Conservation (phyloP, 805 yeast species). For the Spathaspora passalidarum region DNA sequence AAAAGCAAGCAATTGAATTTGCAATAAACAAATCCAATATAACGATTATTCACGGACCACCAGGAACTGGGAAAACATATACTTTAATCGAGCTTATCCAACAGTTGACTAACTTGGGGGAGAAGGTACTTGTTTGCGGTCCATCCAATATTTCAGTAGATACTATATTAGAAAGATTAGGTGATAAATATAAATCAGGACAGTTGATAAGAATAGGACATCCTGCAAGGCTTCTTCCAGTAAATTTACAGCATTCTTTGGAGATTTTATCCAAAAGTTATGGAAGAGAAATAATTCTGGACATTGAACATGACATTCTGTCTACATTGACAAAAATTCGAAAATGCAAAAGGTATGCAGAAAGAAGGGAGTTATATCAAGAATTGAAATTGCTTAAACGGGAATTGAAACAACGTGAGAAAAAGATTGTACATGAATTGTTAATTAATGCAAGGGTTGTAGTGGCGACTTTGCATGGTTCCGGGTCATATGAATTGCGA, state of each 20-base stretch:
- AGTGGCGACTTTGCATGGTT: slow-evolving; percentile 82
- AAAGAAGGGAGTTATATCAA: slow-evolving; percentile 62
- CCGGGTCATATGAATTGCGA: slow-evolving; percentile 66
- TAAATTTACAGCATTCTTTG: slow-evolving; percentile 66
- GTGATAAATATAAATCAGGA: slow-evolving; percentile 21
- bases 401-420: slow-evolving; percentile 68
- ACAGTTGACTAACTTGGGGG: slow-evolving; percentile 52
- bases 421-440: slow-evolving; percentile 56
- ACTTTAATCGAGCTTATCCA: slow-evolving; percentile 79
- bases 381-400: slow-evolving; percentile 67
- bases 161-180: slow-evolving; percentile 77
- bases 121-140: slow-evolving; percentile 80
- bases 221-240: slow-evolving; percentile 76
- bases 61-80: slow-evolving; percentile 81
- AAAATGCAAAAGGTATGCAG: slow-evolving; percentile 61
- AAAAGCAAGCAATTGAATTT: slow-evolving; percentile 66
- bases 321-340: slow-evolving; percentile 52
- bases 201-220: slow-evolving; percentile 84
- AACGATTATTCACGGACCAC: slow-evolving; percentile 72
- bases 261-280: slow-evolving; percentile 67
- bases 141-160: slow-evolving; percentile 94
- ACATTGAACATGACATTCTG: slow-evolving; percentile 69
- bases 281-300: slow-evolving; percentile 54
- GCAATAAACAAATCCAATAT: slow-evolving; percentile 55
- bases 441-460: slow-evolving; percentile 65